Evolutionary conservation across 2,329 filamentous ascomycete species (phyloP).

Genomic region (Calonectria henricotiae): DNA sequence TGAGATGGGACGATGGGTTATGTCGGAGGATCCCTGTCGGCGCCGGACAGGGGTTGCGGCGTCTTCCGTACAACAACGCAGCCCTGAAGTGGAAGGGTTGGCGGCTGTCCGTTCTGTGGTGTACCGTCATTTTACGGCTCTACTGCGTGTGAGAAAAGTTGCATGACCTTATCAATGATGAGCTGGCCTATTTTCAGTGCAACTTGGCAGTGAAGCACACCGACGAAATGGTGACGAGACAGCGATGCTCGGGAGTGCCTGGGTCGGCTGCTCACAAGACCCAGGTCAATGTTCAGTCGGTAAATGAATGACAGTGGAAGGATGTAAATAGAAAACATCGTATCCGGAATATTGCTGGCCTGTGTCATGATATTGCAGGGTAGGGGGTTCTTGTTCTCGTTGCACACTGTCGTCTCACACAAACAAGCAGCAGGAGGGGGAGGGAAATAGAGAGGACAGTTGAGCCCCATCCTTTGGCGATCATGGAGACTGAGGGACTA

Average conservation of each 20-base stretch:
- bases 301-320: neutral
- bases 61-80: neutral
- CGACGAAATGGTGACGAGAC: neutral
- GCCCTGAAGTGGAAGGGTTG: neutral
- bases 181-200: slow-evolving; percentile 26
- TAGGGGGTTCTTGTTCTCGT: slow-evolving; percentile 22
- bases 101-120: neutral
- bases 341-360: slow-evolving; percentile 19
- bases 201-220: slow-evolving; percentile 24
- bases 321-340: slow-evolving; percentile 9
- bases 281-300: neutral
- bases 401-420: slow-evolving; percentile 40
- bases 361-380: slow-evolving; percentile 27
- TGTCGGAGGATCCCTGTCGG: slow-evolving; percentile 16
- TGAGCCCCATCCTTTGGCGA: slow-evolving; percentile 38
- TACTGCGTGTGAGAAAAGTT: slow-evolving; percentile 10
- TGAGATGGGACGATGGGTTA: slow-evolving; percentile 31
- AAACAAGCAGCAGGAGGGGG: slow-evolving; percentile 16
- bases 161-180: slow-evolving; percentile 23
- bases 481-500: slow-evolving; percentile 50
- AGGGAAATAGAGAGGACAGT: slow-evolving; percentile 31
- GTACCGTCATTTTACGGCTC: slow-evolving; percentile 13
- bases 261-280: neutral
- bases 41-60: slow-evolving; percentile 4
- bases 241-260: neutral